phyloP scores from a whole-genome alignment of 257 asterid species.

The Solanum paucissectum region DNA sequence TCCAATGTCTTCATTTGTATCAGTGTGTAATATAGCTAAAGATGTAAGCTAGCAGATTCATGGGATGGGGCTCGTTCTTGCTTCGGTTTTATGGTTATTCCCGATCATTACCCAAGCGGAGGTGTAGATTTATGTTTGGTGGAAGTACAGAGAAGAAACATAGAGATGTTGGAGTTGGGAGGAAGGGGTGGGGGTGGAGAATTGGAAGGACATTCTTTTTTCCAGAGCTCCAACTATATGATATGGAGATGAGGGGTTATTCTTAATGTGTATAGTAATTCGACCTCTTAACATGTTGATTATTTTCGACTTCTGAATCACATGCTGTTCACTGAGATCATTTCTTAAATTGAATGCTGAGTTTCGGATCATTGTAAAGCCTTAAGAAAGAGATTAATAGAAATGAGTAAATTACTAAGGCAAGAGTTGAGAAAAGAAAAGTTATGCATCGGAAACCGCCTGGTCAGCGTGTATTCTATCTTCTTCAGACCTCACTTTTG shows the following conservation, averaged over 20 bases:
- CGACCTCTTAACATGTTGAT: constrained; percentile 11
- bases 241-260: constrained; percentile 10
- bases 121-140: constrained; percentile 39
- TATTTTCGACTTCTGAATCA: background rate
- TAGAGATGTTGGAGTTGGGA: background rate
- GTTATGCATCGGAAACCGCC: too few relatives aligned
- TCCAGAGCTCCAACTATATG: constrained; percentile 11
- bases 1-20: background rate
- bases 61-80: constrained; percentile 12
- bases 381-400: background rate
- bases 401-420: background rate
- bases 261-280: constrained; percentile 30
- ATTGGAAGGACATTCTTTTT: constrained; percentile 3
- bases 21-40: constrained; percentile 18
- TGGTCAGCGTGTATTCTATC: too few relatives aligned
- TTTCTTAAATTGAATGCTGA: background rate
- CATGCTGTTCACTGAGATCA: background rate
- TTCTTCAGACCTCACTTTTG: too few relatives aligned
- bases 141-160: constrained; percentile 3
- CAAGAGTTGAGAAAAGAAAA: background rate
- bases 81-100: constrained; percentile 42
- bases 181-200: constrained; percentile 2
- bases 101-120: constrained; percentile 99
- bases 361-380: background rate
- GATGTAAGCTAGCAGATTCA: constrained; percentile 50